phyloP scores from a whole-genome alignment of 768 basidiomycete species.

The Leccinum incarnatum region DNA sequence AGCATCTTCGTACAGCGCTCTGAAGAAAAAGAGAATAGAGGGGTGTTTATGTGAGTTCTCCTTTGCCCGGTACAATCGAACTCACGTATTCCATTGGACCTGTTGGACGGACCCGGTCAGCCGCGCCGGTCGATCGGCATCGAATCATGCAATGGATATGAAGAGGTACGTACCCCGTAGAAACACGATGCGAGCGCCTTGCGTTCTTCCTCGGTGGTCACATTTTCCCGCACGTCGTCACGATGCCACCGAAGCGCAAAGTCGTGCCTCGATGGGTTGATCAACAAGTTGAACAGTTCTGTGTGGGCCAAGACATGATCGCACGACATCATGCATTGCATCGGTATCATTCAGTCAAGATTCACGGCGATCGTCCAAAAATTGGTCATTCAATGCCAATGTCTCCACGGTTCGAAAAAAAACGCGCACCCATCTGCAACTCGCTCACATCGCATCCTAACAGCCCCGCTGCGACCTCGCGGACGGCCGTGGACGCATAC shows the following conservation, averaged over 20 bases:
- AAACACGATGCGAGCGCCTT: conserved; percentile 57
- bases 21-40: conserved; percentile 19
- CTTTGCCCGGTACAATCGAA: not conserved
- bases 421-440: conserved; percentile 69
- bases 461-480: conserved; percentile 42
- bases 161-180: conserved; percentile 47
- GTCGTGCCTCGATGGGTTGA: conserved; percentile 61
- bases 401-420: not conserved
- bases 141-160: not conserved
- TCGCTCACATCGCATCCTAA: conserved; percentile 54
- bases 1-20: conserved; percentile 64
- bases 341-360: too few relatives aligned
- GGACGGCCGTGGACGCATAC: conserved; percentile 59
- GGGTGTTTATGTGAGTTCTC: not conserved
- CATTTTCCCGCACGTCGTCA: conserved; percentile 65
- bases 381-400: not conserved
- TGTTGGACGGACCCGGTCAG: conserved; percentile 21
- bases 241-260: conserved; percentile 81
- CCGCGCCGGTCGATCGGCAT: not conserved
- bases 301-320: not conserved
- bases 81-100: conserved; percentile 84
- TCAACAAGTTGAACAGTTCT: conserved; percentile 73
- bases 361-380: not conserved
- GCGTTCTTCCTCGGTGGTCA: conserved; percentile 57
- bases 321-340: not conserved